A percentile compares a stretch with the other conserved stretches of the same genome.
phyloP scores from a whole-genome alignment of 176 grass and related monocot species.

The Saccharum spontaneum region DNA sequence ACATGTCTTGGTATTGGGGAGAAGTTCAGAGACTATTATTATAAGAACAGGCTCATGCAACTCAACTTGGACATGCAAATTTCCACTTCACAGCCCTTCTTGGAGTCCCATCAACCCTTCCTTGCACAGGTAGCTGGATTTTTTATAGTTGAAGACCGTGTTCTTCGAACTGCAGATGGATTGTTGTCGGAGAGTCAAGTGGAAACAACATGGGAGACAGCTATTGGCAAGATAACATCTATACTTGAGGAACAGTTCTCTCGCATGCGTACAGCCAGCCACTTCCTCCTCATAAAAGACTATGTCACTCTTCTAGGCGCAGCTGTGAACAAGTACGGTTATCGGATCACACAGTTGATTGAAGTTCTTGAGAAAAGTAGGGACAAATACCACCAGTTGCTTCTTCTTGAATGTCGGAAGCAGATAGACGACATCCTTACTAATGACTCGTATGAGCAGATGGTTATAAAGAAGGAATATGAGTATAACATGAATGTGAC shows the following conservation, averaged over 20 bases:
- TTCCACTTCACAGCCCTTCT: conserved; percentile 69
- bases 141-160: conserved; percentile 74
- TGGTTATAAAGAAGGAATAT: conserved; percentile 84
- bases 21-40: conserved; percentile 86
- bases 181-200: conserved; percentile 69
- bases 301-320: conserved; percentile 80
- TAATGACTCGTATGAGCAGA: conserved; percentile 73
- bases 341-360: conserved; percentile 50
- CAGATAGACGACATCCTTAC: conserved; percentile 70
- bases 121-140: conserved; percentile 81
- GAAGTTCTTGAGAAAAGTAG: conserved; percentile 67
- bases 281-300: conserved; percentile 88
- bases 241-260: conserved; percentile 76
- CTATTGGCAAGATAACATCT: conserved; percentile 73
- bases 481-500: conserved; percentile 85
- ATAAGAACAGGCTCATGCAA: conserved; percentile 86
- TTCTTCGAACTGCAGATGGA: conserved; percentile 58
- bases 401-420: conserved; percentile 72
- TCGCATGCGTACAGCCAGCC: conserved; percentile 64
- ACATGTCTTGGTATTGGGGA: conserved; percentile 70
- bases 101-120: conserved; percentile 84
- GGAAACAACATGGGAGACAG: conserved; percentile 74
- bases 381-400: conserved; percentile 91
- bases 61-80: conserved; percentile 94
- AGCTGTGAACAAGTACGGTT: conserved; percentile 65